A percentile compares a stretch with the other conserved stretches of the same genome.
phyloP scores from a whole-genome alignment of 768 basidiomycete species.

The Mycena metata region DNA sequence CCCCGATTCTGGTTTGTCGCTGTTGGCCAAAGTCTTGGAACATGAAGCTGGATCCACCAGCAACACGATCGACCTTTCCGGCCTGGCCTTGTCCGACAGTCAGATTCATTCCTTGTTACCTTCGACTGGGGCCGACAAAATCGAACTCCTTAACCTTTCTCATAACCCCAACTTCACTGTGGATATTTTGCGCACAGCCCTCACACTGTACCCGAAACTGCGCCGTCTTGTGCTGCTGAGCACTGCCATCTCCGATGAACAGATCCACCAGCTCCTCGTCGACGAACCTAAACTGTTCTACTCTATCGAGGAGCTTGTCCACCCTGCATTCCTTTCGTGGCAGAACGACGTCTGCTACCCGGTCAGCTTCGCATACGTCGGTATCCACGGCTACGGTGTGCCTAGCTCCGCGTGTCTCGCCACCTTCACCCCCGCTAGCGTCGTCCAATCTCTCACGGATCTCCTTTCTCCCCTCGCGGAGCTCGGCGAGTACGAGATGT shows the following conservation, averaged over 20 bases:
- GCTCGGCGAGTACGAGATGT: background rate
- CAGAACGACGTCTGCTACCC: constrained; percentile 32
- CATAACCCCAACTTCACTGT: constrained; percentile 43
- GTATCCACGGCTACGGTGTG: background rate
- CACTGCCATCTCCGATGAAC: constrained; percentile 40
- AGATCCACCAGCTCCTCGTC: constrained; percentile 41
- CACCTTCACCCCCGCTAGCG: constrained; percentile 44
- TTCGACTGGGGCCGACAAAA: constrained; percentile 9
- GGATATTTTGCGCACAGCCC: constrained; percentile 40
- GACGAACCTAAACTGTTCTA: constrained; percentile 45
- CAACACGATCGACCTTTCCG: constrained; percentile 45
- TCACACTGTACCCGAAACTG: constrained; percentile 41
- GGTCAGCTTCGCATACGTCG: constrained; percentile 39
- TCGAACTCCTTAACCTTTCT: constrained; percentile 46
- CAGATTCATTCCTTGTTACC: constrained; percentile 42
- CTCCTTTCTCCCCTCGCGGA: constrained; percentile 14
- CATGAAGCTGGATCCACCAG: constrained; percentile 30
- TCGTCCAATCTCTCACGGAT: constrained; percentile 44
- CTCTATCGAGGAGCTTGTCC: constrained; percentile 46
- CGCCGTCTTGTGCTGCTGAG: constrained; percentile 45
- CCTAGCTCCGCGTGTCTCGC: constrained; percentile 38
- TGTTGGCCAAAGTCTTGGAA: constrained; percentile 42
- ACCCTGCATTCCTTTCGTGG: constrained; percentile 42
- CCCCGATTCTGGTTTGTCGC: constrained; percentile 43
- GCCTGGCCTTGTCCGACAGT: constrained; percentile 38